These are phyloP conservation scores for Verticillium zaregamsianum DNA, from an alignment of 2,329 filamentous ascomycete genomes.

Conservation along the genomic window DNA sequence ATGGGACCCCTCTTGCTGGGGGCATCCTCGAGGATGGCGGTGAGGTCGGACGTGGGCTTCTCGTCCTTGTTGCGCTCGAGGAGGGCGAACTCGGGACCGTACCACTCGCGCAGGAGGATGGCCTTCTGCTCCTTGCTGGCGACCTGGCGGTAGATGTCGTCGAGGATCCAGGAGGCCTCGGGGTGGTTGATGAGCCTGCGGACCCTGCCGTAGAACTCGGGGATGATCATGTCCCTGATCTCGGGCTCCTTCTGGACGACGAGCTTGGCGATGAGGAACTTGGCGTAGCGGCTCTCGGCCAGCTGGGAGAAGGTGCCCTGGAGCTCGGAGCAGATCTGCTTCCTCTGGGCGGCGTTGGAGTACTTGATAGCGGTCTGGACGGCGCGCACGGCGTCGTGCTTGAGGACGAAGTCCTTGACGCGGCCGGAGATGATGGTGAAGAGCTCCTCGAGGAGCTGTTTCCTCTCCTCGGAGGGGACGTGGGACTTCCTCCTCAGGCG, in stretches of 20 bases:
- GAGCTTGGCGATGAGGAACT: slow-evolving; percentile 94
- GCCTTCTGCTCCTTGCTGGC: slow-evolving; percentile 85
- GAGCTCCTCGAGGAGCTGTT: slow-evolving; percentile 81
- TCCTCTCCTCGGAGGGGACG: slow-evolving; percentile 83
- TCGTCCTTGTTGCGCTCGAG: slow-evolving; percentile 58
- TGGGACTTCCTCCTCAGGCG: slow-evolving; percentile 87
- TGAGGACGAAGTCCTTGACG: slow-evolving; percentile 94
- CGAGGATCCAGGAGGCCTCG: slow-evolving; percentile 95
- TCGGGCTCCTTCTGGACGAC: slow-evolving; percentile 87
- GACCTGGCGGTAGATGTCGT: slow-evolving; percentile 89
- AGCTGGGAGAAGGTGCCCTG: slow-evolving; percentile 79
- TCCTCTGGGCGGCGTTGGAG: slow-evolving; percentile 76
- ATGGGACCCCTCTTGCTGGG: slow-evolving; percentile 86
- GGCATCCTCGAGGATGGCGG: slow-evolving; percentile 66
- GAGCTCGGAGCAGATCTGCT: slow-evolving; percentile 81
- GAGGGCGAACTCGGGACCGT: slow-evolving; percentile 86
- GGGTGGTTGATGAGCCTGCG: slow-evolving; percentile 92
- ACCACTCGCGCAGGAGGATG: slow-evolving; percentile 87
- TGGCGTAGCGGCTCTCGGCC: slow-evolving; percentile 93
- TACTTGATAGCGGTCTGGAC: slow-evolving; percentile 98
- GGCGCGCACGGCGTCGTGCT: slow-evolving; percentile 95
- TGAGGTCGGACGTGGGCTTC: slow-evolving; percentile 61
- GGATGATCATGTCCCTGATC: slow-evolving; percentile 82
- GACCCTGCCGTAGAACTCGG: slow-evolving; percentile 92
- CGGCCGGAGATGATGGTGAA: slow-evolving; percentile 88